A percentile compares a stretch with the other conserved stretches of the same genome.
Conservation (phyloP, 495 filamentous ascomycete species). For the Penicillium bialowiezense region DNA sequence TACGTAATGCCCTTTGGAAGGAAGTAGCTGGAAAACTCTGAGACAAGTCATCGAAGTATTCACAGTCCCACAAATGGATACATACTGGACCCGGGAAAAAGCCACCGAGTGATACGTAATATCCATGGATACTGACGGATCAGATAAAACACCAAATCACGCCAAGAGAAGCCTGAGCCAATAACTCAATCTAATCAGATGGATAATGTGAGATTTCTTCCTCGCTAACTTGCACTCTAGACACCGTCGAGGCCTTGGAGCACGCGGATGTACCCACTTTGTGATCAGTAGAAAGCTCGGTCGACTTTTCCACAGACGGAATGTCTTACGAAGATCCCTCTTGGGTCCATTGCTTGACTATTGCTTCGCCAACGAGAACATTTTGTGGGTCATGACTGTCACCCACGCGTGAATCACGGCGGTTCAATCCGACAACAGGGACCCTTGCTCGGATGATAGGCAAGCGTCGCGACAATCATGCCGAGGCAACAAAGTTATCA, state of each 20-base stretch:
- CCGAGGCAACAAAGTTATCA: neutral
- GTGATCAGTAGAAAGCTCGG: neutral
- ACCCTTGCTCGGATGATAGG: neutral
- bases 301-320: neutral
- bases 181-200: constrained; percentile 6
- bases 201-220: neutral
- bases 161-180: neutral
- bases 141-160: constrained; percentile 3
- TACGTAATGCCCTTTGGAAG: too few relatives aligned
- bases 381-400: neutral
- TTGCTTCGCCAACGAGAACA: neutral
- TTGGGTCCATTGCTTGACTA: neutral
- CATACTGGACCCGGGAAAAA: too few relatives aligned
- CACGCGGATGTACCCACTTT: neutral
- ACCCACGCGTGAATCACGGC: neutral
- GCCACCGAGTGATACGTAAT: too few relatives aligned
- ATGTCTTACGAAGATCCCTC: neutral
- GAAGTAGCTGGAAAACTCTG: too few relatives aligned
- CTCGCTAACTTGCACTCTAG: neutral
- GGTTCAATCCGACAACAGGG: neutral
- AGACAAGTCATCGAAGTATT: too few relatives aligned
- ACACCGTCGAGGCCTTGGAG: neutral
- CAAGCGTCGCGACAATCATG: neutral
- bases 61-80: too few relatives aligned
- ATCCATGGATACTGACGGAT: neutral